phyloP scores from a whole-genome alignment of 345 rosid species.

The Salix purpurea region DNA sequence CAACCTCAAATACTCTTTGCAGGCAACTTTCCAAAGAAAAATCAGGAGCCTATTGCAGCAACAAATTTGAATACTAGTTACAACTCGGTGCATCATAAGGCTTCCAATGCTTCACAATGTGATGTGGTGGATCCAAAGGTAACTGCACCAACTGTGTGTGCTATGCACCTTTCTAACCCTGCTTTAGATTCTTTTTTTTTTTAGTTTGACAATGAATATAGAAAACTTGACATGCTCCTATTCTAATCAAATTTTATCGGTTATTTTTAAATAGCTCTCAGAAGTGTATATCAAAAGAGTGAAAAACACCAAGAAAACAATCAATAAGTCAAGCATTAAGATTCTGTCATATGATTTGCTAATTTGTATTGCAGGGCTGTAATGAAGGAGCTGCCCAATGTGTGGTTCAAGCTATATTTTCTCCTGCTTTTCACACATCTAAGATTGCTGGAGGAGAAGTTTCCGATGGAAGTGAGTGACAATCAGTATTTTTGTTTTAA shows the following conservation, averaged over 20 bases:
- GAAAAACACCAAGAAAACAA: neutral
- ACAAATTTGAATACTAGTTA: conserved; percentile 27
- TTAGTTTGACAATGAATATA: neutral
- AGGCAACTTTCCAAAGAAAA: conserved; percentile 38
- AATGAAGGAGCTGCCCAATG: conserved; percentile 28
- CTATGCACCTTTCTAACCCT: neutral
- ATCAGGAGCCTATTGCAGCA: conserved; percentile 24
- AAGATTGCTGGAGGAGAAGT: conserved; percentile 35
- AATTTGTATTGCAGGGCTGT: conserved; percentile 34
- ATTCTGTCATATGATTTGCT: conserved; percentile 13
- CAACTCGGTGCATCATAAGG: conserved; percentile 21
- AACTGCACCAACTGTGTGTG: conserved; percentile 3
- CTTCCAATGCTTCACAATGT: conserved; percentile 25
- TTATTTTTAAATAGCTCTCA: neutral
- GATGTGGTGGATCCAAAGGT: conserved; percentile 42
- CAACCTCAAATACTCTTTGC: conserved; percentile 22
- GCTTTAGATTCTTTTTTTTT: neutral
- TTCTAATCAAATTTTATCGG: neutral
- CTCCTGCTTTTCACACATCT: conserved; percentile 55
- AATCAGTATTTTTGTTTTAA: neutral
- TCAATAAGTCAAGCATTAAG: neutral
- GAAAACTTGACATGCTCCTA: neutral
- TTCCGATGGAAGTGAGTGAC: conserved; percentile 39
- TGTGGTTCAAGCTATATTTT: conserved; percentile 48
- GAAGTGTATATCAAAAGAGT: neutral